Percentiles rank a stretch among this genome's conserved stretches.
phyloP scores from a whole-genome alignment of 805 yeast species.

The Zygosaccharomyces kombuchaensis region DNA sequence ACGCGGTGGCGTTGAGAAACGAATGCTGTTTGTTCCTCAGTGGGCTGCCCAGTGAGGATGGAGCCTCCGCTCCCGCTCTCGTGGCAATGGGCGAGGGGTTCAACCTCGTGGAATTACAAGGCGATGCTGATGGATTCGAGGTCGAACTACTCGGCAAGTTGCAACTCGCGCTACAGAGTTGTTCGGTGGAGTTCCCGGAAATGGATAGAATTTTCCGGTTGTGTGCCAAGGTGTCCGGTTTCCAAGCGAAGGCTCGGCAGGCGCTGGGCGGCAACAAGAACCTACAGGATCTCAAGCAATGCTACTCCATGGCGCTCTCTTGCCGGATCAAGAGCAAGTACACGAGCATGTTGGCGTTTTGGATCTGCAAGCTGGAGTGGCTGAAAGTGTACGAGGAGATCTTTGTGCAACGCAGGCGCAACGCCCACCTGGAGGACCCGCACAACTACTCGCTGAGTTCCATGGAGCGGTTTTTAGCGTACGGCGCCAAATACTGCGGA shows the following conservation, averaged over 20 bases:
- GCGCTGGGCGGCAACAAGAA: constrained; percentile 7
- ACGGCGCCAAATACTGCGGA: constrained; percentile 22
- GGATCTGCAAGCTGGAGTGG: constrained; percentile 24
- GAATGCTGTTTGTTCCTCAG: constrained; percentile 1
- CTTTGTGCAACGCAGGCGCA: constrained; percentile 1
- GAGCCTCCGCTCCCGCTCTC: not conserved
- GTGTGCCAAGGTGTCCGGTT: constrained; percentile 2
- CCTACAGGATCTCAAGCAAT: constrained; percentile 6
- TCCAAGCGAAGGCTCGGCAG: constrained; percentile 7
- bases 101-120: constrained; percentile 6
- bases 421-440: constrained; percentile 9
- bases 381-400: constrained; percentile 17
- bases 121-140: constrained; percentile 4
- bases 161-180: not conserved
- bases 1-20: not conserved
- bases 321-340: constrained; percentile 16
- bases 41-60: not conserved
- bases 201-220: constrained; percentile 8
- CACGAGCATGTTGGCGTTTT: constrained; percentile 9
- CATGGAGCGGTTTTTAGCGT: constrained; percentile 16
- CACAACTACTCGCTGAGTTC: constrained; percentile 10
- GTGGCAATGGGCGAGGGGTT: constrained; percentile 7
- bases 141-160: constrained; percentile 4
- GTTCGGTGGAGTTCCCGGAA: constrained; percentile 16
- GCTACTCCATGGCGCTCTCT: constrained; percentile 12